phyloP scores from a whole-genome alignment of 1,284 basidiomycete species.

The Entoloma clypeatum region DNA sequence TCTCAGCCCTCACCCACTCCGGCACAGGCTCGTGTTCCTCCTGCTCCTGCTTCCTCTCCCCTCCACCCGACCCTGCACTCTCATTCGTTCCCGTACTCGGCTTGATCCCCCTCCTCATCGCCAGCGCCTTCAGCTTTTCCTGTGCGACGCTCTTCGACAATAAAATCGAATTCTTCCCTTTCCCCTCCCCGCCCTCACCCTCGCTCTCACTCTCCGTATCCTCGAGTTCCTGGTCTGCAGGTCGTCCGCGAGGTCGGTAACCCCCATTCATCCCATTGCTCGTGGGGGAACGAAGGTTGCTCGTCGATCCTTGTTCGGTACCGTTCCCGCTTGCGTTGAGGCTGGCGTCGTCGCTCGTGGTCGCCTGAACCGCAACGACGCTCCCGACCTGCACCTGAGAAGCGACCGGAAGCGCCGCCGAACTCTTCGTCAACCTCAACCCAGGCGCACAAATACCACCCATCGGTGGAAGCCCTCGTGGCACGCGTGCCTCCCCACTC shows the following conservation, averaged over 20 bases:
- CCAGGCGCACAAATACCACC: slow-evolving; percentile 19
- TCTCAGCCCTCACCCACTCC: too few species aligned
- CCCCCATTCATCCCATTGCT: slow-evolving; percentile 33
- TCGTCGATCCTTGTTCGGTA: slow-evolving; percentile 11
- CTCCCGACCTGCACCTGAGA: slow-evolving; percentile 51
- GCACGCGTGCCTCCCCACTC: slow-evolving; percentile 1
- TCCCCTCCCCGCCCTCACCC: slow-evolving; percentile 49
- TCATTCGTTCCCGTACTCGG: slow-evolving; percentile 9
- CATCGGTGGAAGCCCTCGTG: too few species aligned
- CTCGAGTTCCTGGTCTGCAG: slow-evolving; percentile 66
- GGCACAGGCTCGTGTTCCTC: slow-evolving; percentile 25
- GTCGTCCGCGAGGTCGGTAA: slow-evolving; percentile 61
- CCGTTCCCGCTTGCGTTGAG: slow-evolving; percentile 20
- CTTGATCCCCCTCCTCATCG: slow-evolving; percentile 35
- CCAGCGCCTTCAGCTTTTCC: slow-evolving; percentile 54
- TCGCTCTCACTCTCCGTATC: slow-evolving; percentile 63
- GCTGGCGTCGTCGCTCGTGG: too few species aligned
- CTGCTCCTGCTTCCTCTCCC: too few species aligned
- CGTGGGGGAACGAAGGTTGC: slow-evolving; percentile 24
- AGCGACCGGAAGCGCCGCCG: slow-evolving; percentile 60
- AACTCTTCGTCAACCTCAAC: slow-evolving; percentile 58
- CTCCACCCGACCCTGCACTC: too few species aligned
- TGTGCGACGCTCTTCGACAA: slow-evolving; percentile 62
- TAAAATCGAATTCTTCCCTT: slow-evolving; percentile 50
- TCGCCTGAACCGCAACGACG: too few species aligned